A percentile compares a stretch with the other conserved stretches of the same genome.
Conservation (phyloP, 1,139 yeast species). For the Kodamaea sp. region DNA sequence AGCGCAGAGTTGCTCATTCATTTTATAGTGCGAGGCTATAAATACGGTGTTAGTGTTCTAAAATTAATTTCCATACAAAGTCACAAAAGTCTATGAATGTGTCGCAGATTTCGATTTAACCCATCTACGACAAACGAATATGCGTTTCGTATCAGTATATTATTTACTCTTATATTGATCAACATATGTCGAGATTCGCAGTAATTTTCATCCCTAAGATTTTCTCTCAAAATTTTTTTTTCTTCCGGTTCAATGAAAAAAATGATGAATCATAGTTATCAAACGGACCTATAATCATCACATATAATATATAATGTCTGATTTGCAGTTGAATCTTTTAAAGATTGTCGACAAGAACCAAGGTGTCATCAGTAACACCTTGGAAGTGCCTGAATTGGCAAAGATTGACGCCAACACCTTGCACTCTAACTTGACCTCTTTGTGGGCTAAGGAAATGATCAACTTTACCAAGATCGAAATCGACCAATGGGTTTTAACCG, state of each 20-base stretch:
- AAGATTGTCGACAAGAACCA: constrained; percentile 51
- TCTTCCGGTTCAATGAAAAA: neutral
- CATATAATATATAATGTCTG: constrained; percentile 38
- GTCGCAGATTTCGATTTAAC: no score
- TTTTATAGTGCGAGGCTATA: no score
- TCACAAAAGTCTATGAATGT: no score
- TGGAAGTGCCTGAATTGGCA: constrained; percentile 48
- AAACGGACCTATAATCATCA: neutral
- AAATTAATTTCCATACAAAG: no score
- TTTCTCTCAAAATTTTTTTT: constrained; percentile 1
- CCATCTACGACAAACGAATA: no score
- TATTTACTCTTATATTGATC: no score
- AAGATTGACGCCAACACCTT: constrained; percentile 37
- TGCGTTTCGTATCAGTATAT: no score
- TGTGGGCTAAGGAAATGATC: constrained; percentile 82
- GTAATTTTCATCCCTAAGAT: constrained; percentile 1
- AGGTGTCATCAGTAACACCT: constrained; percentile 63
- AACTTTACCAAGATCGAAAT: constrained; percentile 68
- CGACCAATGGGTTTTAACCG: constrained; percentile 72
- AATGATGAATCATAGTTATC: constrained; percentile 6
- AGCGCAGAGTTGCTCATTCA: no score
- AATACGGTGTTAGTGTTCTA: no score
- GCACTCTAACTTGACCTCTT: constrained; percentile 77
- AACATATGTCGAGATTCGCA: constrained; percentile 2
- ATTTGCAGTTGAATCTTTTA: constrained; percentile 55